phyloP scores from a whole-genome alignment of 176 grass and related monocot species.

The Aegilops speltoides region DNA sequence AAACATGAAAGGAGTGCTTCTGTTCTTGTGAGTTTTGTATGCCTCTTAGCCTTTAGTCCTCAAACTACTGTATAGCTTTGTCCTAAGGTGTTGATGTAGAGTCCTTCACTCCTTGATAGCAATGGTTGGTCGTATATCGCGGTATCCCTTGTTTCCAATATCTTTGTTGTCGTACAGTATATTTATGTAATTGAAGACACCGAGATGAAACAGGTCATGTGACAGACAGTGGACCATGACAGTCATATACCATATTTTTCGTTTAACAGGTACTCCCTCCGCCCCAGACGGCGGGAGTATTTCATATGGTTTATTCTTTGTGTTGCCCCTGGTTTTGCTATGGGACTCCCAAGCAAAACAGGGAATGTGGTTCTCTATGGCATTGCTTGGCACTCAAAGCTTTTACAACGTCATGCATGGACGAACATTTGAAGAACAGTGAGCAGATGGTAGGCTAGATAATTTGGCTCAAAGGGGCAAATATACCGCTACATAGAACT shows the following conservation, averaged over 20 bases:
- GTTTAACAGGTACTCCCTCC: no score
- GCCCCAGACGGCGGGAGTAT: not conserved
- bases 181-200: conserved; percentile 12
- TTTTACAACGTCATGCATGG: no score
- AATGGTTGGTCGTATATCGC: conserved; percentile 10
- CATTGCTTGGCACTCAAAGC: no score
- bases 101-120: conserved; percentile 16
- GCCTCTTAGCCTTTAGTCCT: conserved; percentile 24
- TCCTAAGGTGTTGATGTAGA: conserved; percentile 30
- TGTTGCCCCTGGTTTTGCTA: not conserved
- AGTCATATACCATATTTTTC: no score
- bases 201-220: not conserved
- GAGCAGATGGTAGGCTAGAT: no score
- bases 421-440: no score
- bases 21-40: conserved; percentile 25
- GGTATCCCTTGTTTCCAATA: not conserved
- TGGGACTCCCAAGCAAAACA: not conserved
- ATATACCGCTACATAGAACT: no score
- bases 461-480: no score
- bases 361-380: no score
- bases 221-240: not conserved
- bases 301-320: not conserved
- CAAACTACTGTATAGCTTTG: conserved; percentile 39
- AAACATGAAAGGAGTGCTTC: not conserved
- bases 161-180: conserved; percentile 20